Base-by-base conservation (phyloP, 1,284 basidiomycete species). In the Boletus sp. region DNA sequence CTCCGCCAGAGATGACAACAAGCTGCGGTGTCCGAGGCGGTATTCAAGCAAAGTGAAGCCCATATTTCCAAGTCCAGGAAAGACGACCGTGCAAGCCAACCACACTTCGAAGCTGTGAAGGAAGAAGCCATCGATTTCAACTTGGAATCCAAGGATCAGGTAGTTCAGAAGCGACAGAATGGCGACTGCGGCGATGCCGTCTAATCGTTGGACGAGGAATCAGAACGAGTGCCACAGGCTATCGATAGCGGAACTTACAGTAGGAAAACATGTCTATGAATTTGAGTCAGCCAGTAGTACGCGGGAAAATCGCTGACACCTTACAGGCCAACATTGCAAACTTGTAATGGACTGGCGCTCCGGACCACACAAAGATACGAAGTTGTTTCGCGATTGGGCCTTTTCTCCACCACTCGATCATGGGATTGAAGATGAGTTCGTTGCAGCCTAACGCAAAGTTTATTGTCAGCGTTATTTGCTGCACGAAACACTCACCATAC, bases 191-290 rank as follows among this genome's bases (percentile, higher is more conserved):
- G 84, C 83, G 48, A 93, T 86, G 34, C 88, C 88, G 57, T 89
- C 82, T 83, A 48, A 36, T 32, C 32, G 33, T 41, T 6, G 16
- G 26, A 27, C 14, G 3, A n/a, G 13, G 7, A 2, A 40, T 49
- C 8, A 10, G 33, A 19, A 32, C 14, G 20, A 13, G 7, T 5
- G 16, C 17, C n/a, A 33, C 5, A 16, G 14, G 20, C 5, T 9
- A 5, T 9, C 10, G 16, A 44, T 8, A 26, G 20, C 10, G 36
- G 16, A 20, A 72, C 67, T 48, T 66, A 69, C 81, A 91, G 66
- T 92, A 93, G 3, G 86, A 89, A 66, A 89, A 91, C 81, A 92
- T 91, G 70, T 92, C 87, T 74, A 61, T 61, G n/a, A 29, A 12
- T 19, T 19, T 4, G n/a, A 13, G 33, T 60, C 33, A 64, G 57